These are phyloP conservation scores for Stephania japonica DNA, from an alignment of 164 flowering plant species.

Conservation along the genomic window DNA sequence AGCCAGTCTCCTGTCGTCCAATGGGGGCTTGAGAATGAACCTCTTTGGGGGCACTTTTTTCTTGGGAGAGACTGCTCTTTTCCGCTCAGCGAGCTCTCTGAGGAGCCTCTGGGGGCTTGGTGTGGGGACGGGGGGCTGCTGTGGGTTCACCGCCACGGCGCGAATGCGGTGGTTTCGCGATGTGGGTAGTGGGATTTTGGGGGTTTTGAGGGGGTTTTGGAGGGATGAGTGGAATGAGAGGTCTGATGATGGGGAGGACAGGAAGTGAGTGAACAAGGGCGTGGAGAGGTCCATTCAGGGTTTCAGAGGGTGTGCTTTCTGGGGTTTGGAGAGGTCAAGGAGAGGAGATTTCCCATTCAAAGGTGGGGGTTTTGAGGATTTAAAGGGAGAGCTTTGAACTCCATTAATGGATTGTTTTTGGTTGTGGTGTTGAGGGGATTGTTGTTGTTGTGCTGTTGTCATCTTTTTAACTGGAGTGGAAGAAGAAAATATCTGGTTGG, in stretches of 20 bases:
- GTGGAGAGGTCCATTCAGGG: conserved; percentile 55
- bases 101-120: conserved; percentile 84
- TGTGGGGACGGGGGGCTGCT: conserved; percentile 59
- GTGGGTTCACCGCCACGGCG: conserved; percentile 61
- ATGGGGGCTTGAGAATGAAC: conserved; percentile 78
- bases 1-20: conserved; percentile 75
- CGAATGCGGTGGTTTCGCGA: conserved; percentile 23
- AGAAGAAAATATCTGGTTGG: too few relatives aligned
- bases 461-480: too few relatives aligned
- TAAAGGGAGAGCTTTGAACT: neutral
- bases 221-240: conserved; percentile 55
- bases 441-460: too few relatives aligned
- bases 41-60: conserved; percentile 66
- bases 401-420: conserved; percentile 1
- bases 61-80: conserved; percentile 53
- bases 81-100: conserved; percentile 85
- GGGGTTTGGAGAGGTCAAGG: neutral
- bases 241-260: conserved; percentile 29
- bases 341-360: neutral
- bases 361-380: neutral
- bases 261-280: conserved; percentile 30
- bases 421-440: neutral
- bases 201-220: conserved; percentile 15
- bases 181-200: conserved; percentile 18
- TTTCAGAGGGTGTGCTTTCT: neutral